These are phyloP conservation scores for Metschnikowia gelsemii DNA, from an alignment of 805 yeast species.

Conservation along the genomic window DNA sequence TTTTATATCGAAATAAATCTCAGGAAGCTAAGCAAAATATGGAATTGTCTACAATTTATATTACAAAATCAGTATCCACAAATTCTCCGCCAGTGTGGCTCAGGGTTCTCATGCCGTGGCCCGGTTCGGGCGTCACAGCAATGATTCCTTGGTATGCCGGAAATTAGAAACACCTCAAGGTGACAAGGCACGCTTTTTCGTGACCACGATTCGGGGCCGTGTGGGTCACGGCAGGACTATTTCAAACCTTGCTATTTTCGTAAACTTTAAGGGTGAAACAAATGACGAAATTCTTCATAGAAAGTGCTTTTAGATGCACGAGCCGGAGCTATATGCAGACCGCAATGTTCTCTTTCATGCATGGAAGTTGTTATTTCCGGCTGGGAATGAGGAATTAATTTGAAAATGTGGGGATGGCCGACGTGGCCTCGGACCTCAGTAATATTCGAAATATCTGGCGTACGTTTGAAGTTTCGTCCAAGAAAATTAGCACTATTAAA, in stretches of 20 bases:
- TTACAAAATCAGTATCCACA: too few relatives aligned
- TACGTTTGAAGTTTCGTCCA: too few relatives aligned
- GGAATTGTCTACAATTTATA: neutral
- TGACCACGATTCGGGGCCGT: neutral
- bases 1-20: neutral
- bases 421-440: too few relatives aligned
- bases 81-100: neutral
- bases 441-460: too few relatives aligned
- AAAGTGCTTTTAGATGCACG: neutral
- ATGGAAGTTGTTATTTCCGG: neutral
- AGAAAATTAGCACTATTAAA: too few relatives aligned
- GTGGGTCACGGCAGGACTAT: neutral
- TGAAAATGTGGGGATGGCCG: too few relatives aligned
- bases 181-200: neutral
- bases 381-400: neutral
- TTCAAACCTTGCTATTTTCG: constrained; percentile 1
- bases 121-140: too few relatives aligned
- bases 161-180: too few relatives aligned
- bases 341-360: constrained; percentile 10
- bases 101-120: neutral
- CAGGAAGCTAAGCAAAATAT: neutral
- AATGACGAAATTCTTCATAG: too few relatives aligned
- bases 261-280: neutral
- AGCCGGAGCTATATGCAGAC: neutral
- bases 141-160: too few relatives aligned